Base-by-base conservation (phyloP, 352 stramenopile genomes). In the Phytophthora palmivora region DNA sequence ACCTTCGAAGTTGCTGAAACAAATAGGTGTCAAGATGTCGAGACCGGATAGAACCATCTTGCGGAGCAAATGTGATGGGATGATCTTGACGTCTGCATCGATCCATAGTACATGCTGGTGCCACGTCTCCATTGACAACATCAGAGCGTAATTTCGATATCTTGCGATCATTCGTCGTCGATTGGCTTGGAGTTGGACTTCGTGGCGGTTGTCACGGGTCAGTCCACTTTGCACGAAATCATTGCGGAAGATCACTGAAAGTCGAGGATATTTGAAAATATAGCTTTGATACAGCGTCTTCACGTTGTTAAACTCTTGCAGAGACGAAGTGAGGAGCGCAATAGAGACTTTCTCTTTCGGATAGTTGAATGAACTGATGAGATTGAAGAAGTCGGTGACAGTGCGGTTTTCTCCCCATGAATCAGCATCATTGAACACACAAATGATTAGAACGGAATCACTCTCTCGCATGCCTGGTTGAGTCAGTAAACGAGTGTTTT, bases 101-200 rank as follows among this genome's bases (percentile, higher is more conserved):
- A 84, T 33, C 71, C 74, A 86, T 42, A 86, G 37, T 6, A 86
- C 76, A 34, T 81, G 69, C 36, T 77, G 54, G 44, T 84, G 71
- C 71, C 74, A 84, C 28, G 51, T 24, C 50, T 76, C 45, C 18
- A 86, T 47, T 6, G 61, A 76, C 11, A 60, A 64, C 3, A 76
- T 36, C 11, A 86, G 49, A 28, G 70, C 67, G 24, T 66, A 79
- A 53, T 86, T 86, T 16, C 76, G 70, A 30, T 83, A 82, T 16
- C 76, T 67, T 49, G 70, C 70, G 14, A 83, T 24, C 59, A 79
- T 86, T 4, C 74, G 65, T 14, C 77, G 59, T 32, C 77, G 62
- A 14, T 28, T 48, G 15, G 18, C 49, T 19, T 86, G 77, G 5
- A 82, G 32, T 2, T n/a, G 19, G 30, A 63, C 41, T 9, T 59